Evolutionary conservation across 495 filamentous ascomycete species (phyloP).

Genomic region (Penicillium paxilli): DNA sequence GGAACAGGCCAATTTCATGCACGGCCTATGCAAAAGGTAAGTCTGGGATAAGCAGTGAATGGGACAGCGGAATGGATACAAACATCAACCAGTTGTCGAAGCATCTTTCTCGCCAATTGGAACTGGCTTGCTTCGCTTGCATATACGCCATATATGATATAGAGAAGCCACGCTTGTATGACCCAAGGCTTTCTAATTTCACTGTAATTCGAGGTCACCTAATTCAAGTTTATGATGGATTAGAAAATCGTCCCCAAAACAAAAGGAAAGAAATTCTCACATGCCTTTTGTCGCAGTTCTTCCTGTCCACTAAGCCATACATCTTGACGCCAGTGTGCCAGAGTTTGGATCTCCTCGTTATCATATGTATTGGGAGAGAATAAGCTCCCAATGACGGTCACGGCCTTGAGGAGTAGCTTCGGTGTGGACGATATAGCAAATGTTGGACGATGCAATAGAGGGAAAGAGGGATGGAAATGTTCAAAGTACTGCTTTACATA

Average conservation of each 20-base stretch:
- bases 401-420: slow-evolving; percentile 8
- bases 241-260: not conserved
- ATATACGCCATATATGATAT: slow-evolving; percentile 13
- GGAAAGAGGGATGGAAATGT: slow-evolving; percentile 14
- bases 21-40: slow-evolving; percentile 8
- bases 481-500: slow-evolving; percentile 16
- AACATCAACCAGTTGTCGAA: slow-evolving; percentile 11
- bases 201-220: slow-evolving; percentile 7
- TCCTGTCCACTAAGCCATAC: slow-evolving; percentile 7
- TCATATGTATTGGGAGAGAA: slow-evolving; percentile 3
- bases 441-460: slow-evolving; percentile 11
- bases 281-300: slow-evolving; percentile 3
- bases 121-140: slow-evolving; percentile 10
- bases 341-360: not conserved
- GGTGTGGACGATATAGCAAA: slow-evolving; percentile 12
- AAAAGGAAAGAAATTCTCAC: not conserved
- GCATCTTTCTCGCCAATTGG: slow-evolving; percentile 8
- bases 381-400: slow-evolving; percentile 12
- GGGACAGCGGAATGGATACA: slow-evolving; percentile 4
- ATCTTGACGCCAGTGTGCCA: slow-evolving; percentile 6
- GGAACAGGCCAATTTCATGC: slow-evolving; percentile 10
- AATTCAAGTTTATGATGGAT: not conserved
- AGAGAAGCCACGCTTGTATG: slow-evolving; percentile 15
- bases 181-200: slow-evolving; percentile 13
- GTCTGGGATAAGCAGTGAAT: not conserved